Percentiles rank a stretch among this genome's conserved stretches.
Conservation (phyloP, 371 early-diverging fungal genomes). For the Umbelopsis sp. region DNA sequence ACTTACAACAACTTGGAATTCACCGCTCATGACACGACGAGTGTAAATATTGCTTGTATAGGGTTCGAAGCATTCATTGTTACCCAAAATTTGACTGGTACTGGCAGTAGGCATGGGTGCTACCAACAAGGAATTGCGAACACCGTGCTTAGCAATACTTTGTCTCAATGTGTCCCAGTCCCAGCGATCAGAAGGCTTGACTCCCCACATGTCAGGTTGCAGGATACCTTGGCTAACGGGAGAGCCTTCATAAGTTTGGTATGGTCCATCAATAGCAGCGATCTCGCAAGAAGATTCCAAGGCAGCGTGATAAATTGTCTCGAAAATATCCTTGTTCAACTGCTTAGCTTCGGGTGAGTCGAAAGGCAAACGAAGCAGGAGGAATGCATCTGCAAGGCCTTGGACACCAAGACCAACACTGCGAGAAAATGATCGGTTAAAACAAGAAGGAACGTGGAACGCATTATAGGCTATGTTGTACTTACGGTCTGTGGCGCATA, state of each 20-base stretch:
- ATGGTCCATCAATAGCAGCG: slow-evolving; percentile 85
- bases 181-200: slow-evolving; percentile 80
- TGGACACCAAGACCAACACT: slow-evolving; percentile 98
- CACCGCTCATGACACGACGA: slow-evolving; percentile 98
- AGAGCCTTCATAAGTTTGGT: slow-evolving; percentile 90
- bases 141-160: slow-evolving; percentile 88
- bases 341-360: slow-evolving; percentile 91
- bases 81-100: slow-evolving; percentile 98
- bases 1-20: slow-evolving; percentile 95
- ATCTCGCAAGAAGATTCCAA: slow-evolving; percentile 96
- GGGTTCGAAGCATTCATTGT: slow-evolving; percentile 99
- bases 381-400: slow-evolving; percentile 98
- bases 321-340: slow-evolving; percentile 95
- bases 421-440: not conserved
- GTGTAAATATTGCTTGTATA: slow-evolving; percentile 99
- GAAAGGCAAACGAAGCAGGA: slow-evolving; percentile 95
- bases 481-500: slow-evolving; percentile 91
- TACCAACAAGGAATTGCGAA: slow-evolving; percentile 97
- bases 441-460: not conserved
- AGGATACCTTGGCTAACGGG: slow-evolving; percentile 94
- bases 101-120: slow-evolving; percentile 99
- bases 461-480: not conserved
- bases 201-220: slow-evolving; percentile 97
- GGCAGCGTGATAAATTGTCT: slow-evolving; percentile 98
- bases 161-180: slow-evolving; percentile 92